Evolutionary conservation across 305 asterid genomes (phyloP), one percentile per base, ranked within the genome.

Genomic region (Stenogyne calaminthoides): DNA sequence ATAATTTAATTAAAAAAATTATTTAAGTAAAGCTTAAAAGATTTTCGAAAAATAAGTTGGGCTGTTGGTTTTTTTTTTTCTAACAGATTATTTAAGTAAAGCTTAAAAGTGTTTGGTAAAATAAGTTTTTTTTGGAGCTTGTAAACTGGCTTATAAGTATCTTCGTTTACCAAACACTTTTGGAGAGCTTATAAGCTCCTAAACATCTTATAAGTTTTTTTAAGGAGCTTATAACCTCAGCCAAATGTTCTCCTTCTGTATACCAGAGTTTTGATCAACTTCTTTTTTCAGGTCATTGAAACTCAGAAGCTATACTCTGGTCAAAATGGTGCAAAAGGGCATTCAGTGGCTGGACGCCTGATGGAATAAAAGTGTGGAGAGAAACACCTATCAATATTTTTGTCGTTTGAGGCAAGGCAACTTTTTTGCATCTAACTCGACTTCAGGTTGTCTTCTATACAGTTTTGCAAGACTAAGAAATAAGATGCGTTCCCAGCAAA

Each of bases 201-300:
- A 25, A 25, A 25, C 29, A 25, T 25, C 29, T 25, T 25, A 1
- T 25, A 25, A 25, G 3, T 3, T 1, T 2, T 25, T 25, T 25
- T 25, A 2, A 2, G 3, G 29, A 25, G 29, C 29, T 25, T 25
- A 25, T 25, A 25, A 25, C 29, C 29, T 25, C 29, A 25, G 29
- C 29, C 3, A 25, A 25, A 25, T 3, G 29, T 25, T 25, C 29
- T 25, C 29, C 29, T 25, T 25, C 2, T 25, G 7, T 18, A 65
- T 39, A 62, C 37, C 32, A 39, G 18, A 49, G 11, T 55, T n/a
- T 65, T 55, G 25, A 39, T 44, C 60, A 2, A 65, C 57, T 56
- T 63, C n/a, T n/a, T 34, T 25, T 62, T 78, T 77, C 82, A 85
- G 95, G 82, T 74, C 60, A 76, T 57, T 47, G 65, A 80, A 42